Percentiles rank a stretch among this genome's conserved stretches.
phyloP scores from a whole-genome alignment of 306 rosid species.

The Cucumis hystrix region DNA sequence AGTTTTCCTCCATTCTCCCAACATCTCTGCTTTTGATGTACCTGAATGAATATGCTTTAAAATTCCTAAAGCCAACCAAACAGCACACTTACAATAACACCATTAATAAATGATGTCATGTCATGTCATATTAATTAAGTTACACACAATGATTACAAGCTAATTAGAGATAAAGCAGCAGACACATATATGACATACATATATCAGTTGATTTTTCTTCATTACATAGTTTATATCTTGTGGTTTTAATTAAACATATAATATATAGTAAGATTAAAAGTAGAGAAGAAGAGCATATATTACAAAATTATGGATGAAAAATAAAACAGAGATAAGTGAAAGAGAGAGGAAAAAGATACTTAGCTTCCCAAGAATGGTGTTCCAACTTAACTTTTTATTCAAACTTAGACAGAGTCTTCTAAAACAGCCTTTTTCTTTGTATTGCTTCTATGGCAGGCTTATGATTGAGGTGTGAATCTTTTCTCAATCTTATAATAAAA shows the following conservation, averaged over 20 bases:
- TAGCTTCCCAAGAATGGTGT: constrained; percentile 3
- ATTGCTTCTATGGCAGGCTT: constrained; percentile 8
- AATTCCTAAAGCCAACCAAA: constrained; percentile 1
- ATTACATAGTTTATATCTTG: too few relatives aligned
- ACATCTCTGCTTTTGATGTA: constrained; percentile 9
- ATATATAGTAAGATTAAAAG: too few relatives aligned
- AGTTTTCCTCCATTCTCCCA: constrained; percentile 1
- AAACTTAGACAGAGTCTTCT: constrained; percentile 12
- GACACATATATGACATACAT: too few relatives aligned
- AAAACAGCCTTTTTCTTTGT: constrained; percentile 5
- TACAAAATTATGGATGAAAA: background rate
- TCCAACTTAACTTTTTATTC: constrained; percentile 8
- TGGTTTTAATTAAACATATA: too few relatives aligned
- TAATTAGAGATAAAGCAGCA: too few relatives aligned
- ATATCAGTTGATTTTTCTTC: too few relatives aligned
- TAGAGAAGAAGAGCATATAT: background rate
- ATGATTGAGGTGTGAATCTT: constrained; percentile 8
- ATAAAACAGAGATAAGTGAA: background rate
- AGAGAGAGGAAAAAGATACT: constrained; percentile 7
- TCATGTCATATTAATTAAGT: too few relatives aligned
- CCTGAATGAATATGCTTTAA: constrained; percentile 3
- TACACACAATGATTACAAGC: too few relatives aligned
- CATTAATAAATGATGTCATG: background rate
- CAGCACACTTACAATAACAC: background rate
- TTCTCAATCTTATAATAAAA: background rate